Base-by-base conservation (phyloP, 176 grass and related monocot genomes). In the Aegilops sharonensis region DNA sequence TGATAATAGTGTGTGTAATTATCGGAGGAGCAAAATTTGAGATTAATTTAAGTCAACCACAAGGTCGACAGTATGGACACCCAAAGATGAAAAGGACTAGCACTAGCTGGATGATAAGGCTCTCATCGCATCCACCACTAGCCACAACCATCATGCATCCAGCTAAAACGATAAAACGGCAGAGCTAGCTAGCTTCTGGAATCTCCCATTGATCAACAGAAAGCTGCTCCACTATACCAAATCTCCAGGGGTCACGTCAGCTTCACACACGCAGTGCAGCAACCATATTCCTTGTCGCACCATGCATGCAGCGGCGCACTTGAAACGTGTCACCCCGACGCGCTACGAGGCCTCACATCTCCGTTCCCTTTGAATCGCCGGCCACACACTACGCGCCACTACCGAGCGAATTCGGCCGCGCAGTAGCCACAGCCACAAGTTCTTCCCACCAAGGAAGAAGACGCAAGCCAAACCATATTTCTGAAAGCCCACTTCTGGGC, bases 361-460 rank as follows among this genome's bases (percentile, higher is more conserved):
- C 37, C 52, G 27, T 30, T 3, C 35, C 36, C n/a, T 72, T 72
- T 72, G 23, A 72, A 42, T 52, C 62, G 30, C 21, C 63, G 37
- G 37, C 11, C 75, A 78, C 52, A 90, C 72, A 78, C 56, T 59
- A 31, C 1, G 20, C 5, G 12, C 23, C 72, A 83, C 63, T 67
- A 69, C 25, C 21, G 43, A 32, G 20, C 32, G 18, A 77, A 82
- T 78, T 78, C 52, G 45, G 88, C 37, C 64, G 37, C 86, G 71
- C 83, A 86, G 59, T 83, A 67, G 23, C 31, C 72, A 83, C 3
- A 40, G 39, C 85, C 85, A 90, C 89, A 84, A 35, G 14, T 84
- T 90, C 9, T 25, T 32, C 39, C 64, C 21, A 78, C 52, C 36
- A 65, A 47, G 43, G 43, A 30, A 39, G 72, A 2, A 40, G 72